Conservation (phyloP, 768 basidiomycete genomes). For the Paxillus involutus region DNA sequence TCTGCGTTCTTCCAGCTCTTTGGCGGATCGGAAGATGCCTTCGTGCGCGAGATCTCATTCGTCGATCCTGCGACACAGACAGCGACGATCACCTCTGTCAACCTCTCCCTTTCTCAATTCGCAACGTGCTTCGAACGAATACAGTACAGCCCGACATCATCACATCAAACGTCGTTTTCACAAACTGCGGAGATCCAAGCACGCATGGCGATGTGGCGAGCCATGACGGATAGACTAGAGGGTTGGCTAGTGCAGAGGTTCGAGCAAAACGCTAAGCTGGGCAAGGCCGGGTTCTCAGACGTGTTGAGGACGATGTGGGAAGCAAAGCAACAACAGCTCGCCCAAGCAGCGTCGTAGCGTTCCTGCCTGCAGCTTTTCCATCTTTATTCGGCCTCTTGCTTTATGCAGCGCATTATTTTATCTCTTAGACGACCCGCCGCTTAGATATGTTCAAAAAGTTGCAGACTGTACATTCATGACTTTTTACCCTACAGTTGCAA, state of each 20-base stretch:
- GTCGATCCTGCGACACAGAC: slow-evolving; percentile 81
- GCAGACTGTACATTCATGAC: slow-evolving; percentile 25
- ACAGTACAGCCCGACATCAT: slow-evolving; percentile 72
- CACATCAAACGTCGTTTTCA: slow-evolving; percentile 65
- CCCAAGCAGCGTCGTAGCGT: slow-evolving; percentile 30
- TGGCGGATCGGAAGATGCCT: slow-evolving; percentile 92
- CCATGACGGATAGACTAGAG: slow-evolving; percentile 81
- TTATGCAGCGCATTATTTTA: slow-evolving; percentile 4
- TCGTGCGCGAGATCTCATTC: slow-evolving; percentile 92
- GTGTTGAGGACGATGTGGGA: slow-evolving; percentile 82
- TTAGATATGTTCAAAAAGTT: slow-evolving; percentile 27
- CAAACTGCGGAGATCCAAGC: slow-evolving; percentile 95
- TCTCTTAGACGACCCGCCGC: slow-evolving; percentile 20
- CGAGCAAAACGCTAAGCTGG: slow-evolving; percentile 87
- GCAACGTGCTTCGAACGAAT: slow-evolving; percentile 91
- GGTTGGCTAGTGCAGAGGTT: slow-evolving; percentile 86
- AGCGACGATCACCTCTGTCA: slow-evolving; percentile 87
- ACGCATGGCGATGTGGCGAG: slow-evolving; percentile 77
- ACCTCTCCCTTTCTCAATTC: slow-evolving; percentile 93
- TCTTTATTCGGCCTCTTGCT: slow-evolving; percentile 7
- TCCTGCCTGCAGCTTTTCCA: slow-evolving; percentile 1
- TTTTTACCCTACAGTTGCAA: slow-evolving; percentile 24
- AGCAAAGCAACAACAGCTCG: slow-evolving; percentile 51
- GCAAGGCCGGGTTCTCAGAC: slow-evolving; percentile 88
- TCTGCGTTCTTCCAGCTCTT: slow-evolving; percentile 56